Base-by-base conservation (phyloP, 1,284 basidiomycete genomes). In the Trametes pubescens region DNA sequence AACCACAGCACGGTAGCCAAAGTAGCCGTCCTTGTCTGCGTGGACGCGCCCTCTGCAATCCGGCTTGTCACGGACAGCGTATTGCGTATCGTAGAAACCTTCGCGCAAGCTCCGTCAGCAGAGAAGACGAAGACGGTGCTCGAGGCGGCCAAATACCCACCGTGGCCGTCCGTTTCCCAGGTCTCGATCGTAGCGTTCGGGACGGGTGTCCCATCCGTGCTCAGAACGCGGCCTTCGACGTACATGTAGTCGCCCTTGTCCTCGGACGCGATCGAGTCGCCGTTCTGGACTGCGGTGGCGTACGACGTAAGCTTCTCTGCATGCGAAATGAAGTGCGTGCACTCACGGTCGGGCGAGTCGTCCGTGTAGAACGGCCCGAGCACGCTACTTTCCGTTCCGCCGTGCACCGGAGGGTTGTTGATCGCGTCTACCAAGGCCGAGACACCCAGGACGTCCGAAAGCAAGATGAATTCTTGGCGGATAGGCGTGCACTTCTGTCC, bases 351-450 rank as follows among this genome's bases (percentile, higher is more conserved):
- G 35, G 85, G 84, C 21, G 93, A 88, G 72, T 96, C 93, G 38
- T 91, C 89, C 2, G 92, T 93, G 73, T 86, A 91, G 81, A 95
- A 96, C 2, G 94, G 94, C 10, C 94, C 94, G 32, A 96, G 82
- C 4, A 95, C 87, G 34, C 90, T 93, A 37, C 85, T 86, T 72
- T 91, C 90, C 0, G 92, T 94, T 11, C 87, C 90, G 6, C 82
- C 83, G 2, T 83, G 81, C 2, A 85, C 80, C 51, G 85, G 85
- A 4, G 90, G 88, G 73, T 95, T 90, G 78, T 94, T 94, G 69
- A 94, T 75, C 13, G 86, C 78, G 70, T 95, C 92, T 8, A 96
- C 89, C 57, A 95, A 69, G 0, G 90, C 86, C 0, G 92, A 94
- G 1, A 93, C 84, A 10, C 94, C 94, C 1, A 95, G 78, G 0